Percentiles rank a stretch among this genome's conserved stretches.
phyloP scores from a whole-genome alignment of 352 stramenopile genomes.

The Globisporangium nunn region DNA sequence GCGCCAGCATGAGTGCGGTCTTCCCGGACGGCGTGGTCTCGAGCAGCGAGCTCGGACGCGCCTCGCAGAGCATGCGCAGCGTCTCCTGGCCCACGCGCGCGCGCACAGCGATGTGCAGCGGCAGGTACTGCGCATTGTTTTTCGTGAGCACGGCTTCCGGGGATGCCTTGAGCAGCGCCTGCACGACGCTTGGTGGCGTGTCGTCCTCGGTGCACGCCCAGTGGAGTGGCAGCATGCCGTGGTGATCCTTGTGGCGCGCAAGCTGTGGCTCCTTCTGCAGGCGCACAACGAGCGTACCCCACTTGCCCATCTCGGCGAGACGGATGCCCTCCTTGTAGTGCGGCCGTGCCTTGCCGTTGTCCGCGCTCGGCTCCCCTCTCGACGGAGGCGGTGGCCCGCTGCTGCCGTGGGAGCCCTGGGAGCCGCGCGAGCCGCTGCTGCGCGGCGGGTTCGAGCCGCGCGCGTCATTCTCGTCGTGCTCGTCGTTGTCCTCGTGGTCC shows the following conservation, averaged over 20 bases:
- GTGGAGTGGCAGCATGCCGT: constrained; percentile 80
- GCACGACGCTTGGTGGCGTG: constrained; percentile 48
- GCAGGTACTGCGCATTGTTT: constrained; percentile 80
- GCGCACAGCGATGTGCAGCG: constrained; percentile 78
- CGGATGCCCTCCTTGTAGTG: constrained; percentile 81
- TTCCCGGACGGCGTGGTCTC: constrained; percentile 68
- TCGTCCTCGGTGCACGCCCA: constrained; percentile 82
- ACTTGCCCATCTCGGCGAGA: constrained; percentile 78
- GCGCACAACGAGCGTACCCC: constrained; percentile 51
- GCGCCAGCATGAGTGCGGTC: constrained; percentile 57
- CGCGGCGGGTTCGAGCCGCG: not conserved
- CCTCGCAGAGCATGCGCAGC: constrained; percentile 51
- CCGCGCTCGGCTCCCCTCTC: not conserved
- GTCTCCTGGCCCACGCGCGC: constrained; percentile 41
- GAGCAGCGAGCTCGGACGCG: constrained; percentile 57
- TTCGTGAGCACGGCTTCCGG: constrained; percentile 67
- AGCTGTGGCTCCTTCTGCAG: constrained; percentile 52
- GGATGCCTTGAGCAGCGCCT: constrained; percentile 61
- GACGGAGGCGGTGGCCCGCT: constrained; percentile 1
- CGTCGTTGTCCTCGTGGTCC: constrained; percentile 10
- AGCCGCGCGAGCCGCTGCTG: not conserved
- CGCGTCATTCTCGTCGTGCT: constrained; percentile 8
- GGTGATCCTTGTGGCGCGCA: constrained; percentile 73
- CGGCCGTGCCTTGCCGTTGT: constrained; percentile 28
- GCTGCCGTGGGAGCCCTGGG: not conserved